Conservation (phyloP, 2,329 filamentous ascomycete species). For the Venturia pyrina region DNA sequence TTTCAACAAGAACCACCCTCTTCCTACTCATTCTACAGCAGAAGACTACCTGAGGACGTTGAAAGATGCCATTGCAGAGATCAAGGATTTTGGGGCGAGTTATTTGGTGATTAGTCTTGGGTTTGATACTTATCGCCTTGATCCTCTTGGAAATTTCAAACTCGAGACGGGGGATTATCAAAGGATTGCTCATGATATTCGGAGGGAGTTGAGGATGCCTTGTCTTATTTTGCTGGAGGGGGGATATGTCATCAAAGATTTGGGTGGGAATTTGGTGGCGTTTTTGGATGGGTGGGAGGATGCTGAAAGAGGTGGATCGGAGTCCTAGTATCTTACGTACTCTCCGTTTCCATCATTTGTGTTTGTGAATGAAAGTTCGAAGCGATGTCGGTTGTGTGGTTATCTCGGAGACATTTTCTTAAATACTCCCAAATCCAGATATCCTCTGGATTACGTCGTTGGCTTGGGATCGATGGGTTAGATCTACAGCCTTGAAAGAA, state of each 20-base stretch:
- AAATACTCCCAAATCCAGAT: too few relatives aligned
- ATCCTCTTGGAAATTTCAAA: slow-evolving; percentile 17
- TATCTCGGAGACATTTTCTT: too few relatives aligned
- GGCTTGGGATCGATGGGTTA: too few relatives aligned
- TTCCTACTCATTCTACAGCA: neutral
- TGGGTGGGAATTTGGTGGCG: slow-evolving; percentile 6
- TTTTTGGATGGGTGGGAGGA: slow-evolving; percentile 11
- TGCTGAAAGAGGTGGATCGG: neutral
- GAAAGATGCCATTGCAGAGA: slow-evolving; percentile 13
- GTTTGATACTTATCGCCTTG: slow-evolving; percentile 19
- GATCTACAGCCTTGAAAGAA: too few relatives aligned
- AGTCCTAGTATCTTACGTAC: too few relatives aligned
- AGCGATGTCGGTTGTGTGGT: too few relatives aligned
- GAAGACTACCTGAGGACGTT: slow-evolving; percentile 12
- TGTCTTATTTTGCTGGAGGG: slow-evolving; percentile 12
- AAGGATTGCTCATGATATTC: neutral
- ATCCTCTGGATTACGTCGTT: too few relatives aligned
- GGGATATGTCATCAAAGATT: slow-evolving; percentile 12
- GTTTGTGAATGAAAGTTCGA: too few relatives aligned
- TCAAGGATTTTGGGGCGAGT: slow-evolving; percentile 16
- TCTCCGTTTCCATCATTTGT: too few relatives aligned
- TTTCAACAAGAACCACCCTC: slow-evolving; percentile 16
- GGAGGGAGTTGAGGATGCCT: neutral
- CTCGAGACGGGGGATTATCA: slow-evolving; percentile 13
- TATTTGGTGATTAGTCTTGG: slow-evolving; percentile 19